Base-by-base conservation (phyloP, 345 rosid species). In the Acer campestre region DNA sequence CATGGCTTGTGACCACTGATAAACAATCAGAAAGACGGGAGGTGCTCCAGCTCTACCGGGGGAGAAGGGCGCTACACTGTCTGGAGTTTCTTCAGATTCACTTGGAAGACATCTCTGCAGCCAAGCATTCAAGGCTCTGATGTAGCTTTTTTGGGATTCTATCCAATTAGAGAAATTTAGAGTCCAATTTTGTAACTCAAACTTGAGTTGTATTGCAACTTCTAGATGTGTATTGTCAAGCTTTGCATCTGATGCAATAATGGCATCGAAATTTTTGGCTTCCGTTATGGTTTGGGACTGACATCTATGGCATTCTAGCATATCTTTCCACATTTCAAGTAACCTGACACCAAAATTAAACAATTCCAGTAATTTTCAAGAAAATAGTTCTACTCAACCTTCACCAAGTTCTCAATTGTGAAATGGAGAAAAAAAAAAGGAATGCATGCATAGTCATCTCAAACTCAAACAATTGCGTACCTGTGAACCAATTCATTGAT, bases 121-220 rank as follows among this genome's bases (percentile, higher is more conserved):
- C 97, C 97, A 94, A 65, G 79, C 83, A 79, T 89, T 90, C 79
- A 94, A 75, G 35, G 95, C 91, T 72, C 73, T 89, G 80, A 92
- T 79, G 67, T 79, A 91, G 69, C 88, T 70, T 70, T 69, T 86
- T 44, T 89, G 95, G 2, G 93, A 85, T 70, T 70, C 77, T 27
- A 84, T 81, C 97, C 92, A 94, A 75, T 76, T 82, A 2, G 80
- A 85, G 53, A 94, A 80, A 66, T 88, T 81, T 46, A 87, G 80
- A 61, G 67, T 81, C 89, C 86, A 90, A 56, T 76, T 92, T 22
- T 81, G 89, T 48, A 94, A 79, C 85, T 89, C 89, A 9, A 86
- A 73, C 82, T 87, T 90, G 64, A 94, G 76, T 38, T 83, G 89
- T 35, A 92, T 67, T 27, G 92, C 89, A 31, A 83, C 77, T 83